Conservation (phyloP, 2,329 filamentous ascomycete genomes). For the Teratosphaeria epicoccoides region DNA sequence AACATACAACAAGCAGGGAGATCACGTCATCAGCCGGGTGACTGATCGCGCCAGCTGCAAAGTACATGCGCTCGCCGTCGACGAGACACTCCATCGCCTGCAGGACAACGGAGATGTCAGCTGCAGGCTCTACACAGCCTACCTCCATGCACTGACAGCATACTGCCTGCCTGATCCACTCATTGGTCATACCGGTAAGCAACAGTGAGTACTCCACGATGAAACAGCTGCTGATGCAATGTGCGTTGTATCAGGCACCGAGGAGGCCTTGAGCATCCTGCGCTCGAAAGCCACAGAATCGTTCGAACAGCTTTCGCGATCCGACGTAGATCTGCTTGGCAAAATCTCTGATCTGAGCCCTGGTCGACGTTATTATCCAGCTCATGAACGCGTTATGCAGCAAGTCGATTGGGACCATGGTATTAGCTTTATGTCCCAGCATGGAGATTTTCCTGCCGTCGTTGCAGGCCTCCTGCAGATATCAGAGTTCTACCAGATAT, state of each 20-base stretch:
- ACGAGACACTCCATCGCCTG: conserved; percentile 48
- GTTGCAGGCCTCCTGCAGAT: conserved; percentile 21
- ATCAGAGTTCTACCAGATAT: conserved; percentile 5
- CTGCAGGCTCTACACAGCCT: conserved; percentile 28
- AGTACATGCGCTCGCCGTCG: conserved; percentile 43
- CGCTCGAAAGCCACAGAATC: conserved; percentile 12
- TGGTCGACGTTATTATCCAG: conserved; percentile 34
- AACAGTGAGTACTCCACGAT: background rate
- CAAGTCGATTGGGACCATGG: conserved; percentile 31
- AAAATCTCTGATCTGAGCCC: conserved; percentile 27
- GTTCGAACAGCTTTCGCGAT: conserved; percentile 13
- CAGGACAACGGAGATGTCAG: conserved; percentile 42
- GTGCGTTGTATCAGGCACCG: no score
- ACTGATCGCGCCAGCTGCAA: conserved; percentile 34
- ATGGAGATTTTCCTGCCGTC: conserved; percentile 24
- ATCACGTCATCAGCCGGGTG: conserved; percentile 28
- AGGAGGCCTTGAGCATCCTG: conserved; percentile 36
- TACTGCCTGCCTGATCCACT: conserved; percentile 47
- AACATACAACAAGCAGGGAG: conserved; percentile 5
- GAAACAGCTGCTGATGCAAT: no score
- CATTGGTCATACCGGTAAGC: conserved; percentile 43
- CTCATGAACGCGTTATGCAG: conserved; percentile 33
- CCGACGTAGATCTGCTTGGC: conserved; percentile 13
- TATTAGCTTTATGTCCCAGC: conserved; percentile 32
- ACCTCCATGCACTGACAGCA: conserved; percentile 52